Evolutionary conservation across 495 filamentous ascomycete species (phyloP).

Genomic region (Hypoxylon intermedium): DNA sequence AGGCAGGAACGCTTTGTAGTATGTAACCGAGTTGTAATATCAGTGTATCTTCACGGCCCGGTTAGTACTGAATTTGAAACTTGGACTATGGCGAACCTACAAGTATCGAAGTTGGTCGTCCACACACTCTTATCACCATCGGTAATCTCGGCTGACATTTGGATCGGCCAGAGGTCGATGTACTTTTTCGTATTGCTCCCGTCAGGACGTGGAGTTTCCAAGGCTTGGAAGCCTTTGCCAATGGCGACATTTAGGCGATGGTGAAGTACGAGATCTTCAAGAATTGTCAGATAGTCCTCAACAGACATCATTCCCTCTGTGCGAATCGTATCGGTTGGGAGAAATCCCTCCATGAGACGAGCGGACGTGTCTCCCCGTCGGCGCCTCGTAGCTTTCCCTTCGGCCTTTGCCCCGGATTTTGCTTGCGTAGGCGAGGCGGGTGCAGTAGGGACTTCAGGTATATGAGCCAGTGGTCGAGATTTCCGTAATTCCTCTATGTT

Average conservation of each 20-base stretch:
- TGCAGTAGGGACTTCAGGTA: conserved; percentile 43
- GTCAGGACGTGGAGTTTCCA: conserved; percentile 70
- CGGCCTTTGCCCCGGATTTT: conserved; percentile 26
- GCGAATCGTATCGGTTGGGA: conserved; percentile 68
- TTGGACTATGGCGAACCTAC: conserved; percentile 42
- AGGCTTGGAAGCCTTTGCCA: conserved; percentile 78
- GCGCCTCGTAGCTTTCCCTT: conserved; percentile 35
- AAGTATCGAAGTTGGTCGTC: conserved; percentile 92
- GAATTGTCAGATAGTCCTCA: conserved; percentile 77
- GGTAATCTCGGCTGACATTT: conserved; percentile 77
- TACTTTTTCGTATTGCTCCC: conserved; percentile 71
- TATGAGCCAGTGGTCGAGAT: conserved; percentile 47
- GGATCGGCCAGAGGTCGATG: conserved; percentile 90
- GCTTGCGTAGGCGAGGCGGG: conserved; percentile 25
- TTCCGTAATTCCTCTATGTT: conserved; percentile 75
- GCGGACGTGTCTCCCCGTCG: conserved; percentile 54
- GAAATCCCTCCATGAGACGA: conserved; percentile 53
- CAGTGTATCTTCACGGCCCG: conserved; percentile 64
- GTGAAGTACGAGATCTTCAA: conserved; percentile 80
- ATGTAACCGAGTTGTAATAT: conserved; percentile 89
- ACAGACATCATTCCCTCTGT: conserved; percentile 68
- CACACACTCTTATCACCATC: conserved; percentile 71
- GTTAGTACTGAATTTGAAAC: not conserved
- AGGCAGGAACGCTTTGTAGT: conserved; percentile 79
- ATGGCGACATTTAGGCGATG: conserved; percentile 86